A percentile compares a stretch with the other conserved stretches of the same genome.
Evolutionary conservation across 2,329 filamentous ascomycete genomes (phyloP).

Genomic region (Fusarium illudens): DNA sequence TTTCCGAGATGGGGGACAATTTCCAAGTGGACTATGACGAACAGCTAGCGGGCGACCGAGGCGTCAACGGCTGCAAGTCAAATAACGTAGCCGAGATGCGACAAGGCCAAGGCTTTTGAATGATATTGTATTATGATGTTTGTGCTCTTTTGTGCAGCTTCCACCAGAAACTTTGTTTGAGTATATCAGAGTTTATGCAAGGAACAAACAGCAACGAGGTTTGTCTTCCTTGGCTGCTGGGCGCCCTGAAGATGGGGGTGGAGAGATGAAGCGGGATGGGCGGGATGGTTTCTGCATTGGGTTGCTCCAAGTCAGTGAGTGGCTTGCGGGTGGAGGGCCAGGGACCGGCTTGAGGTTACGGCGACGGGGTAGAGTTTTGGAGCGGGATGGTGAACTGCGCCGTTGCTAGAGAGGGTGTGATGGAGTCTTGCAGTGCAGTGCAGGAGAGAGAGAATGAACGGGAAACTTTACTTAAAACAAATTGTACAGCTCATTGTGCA

Average conservation of each 20-base stretch:
- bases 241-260: neutral
- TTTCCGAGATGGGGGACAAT: neutral
- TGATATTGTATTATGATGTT: neutral
- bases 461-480: neutral
- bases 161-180: neutral
- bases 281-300: neutral
- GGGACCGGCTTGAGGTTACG: neutral
- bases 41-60: neutral
- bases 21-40: neutral
- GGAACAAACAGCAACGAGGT: neutral
- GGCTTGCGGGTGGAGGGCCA: constrained; percentile 8
- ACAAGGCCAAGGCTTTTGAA: neutral
- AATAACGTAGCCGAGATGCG: neutral
- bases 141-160: neutral
- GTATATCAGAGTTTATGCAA: neutral
- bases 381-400: constrained; percentile 7
- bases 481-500: neutral
- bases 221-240: too few relatives aligned
- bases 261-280: constrained; percentile 8
- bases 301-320: constrained; percentile 13
- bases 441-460: neutral
- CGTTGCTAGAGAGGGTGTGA: neutral
- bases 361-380: constrained; percentile 18
- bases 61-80: constrained; percentile 2
- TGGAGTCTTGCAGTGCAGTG: neutral